Evolutionary conservation across 768 basidiomycete genomes (phyloP), one percentile per base, ranked within the genome.

Genomic region (Xerocomus brunneocitrinus): DNA sequence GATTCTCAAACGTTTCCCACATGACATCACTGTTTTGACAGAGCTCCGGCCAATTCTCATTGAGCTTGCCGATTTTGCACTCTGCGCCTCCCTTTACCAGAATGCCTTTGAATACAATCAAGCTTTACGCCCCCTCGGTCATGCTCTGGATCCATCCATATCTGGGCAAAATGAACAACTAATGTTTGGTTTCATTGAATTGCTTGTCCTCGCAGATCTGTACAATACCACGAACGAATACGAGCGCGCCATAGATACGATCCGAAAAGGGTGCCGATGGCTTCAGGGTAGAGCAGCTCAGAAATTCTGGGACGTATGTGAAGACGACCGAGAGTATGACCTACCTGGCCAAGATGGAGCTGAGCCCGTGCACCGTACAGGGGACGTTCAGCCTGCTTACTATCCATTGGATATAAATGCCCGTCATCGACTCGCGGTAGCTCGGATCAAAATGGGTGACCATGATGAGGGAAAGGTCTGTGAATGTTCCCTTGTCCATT

Each of bases 191-290:
- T 62, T 62, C 43, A 64, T 88, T 64, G 86, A 92, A 56, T 64
- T 98, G n/a, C 78, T 92, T 24, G 82, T 88, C 3, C 80, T 98
- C 10, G 85, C 90, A 3, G 95, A 99, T 63, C 74, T 95, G 44
- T 83, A 90, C 61, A 86, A 91, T 57, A 78, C 81, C 1, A 72
- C 86, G 27, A 83, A 80, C 1, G 81, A 89, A 54, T 76, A 87
- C 61, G 83, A 83, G 34, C 74, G 78, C 39, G 89, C 88, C 0
- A 73, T 92, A 14, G 75, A 80, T 12, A 79, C 82, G 1, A 84
- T 95, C 47, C 78, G 87, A 44, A 76, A 74, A 48, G 95, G 94
- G 1, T 86, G 81, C 47, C 73, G 95, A 50, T 98, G 95, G 95
- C 68, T 98, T n/a, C 91, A 98, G 67, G 91, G 91, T 0, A 74